Base-by-base conservation (phyloP, 306 rosid genomes). In the Begonia fuchsioides region DNA sequence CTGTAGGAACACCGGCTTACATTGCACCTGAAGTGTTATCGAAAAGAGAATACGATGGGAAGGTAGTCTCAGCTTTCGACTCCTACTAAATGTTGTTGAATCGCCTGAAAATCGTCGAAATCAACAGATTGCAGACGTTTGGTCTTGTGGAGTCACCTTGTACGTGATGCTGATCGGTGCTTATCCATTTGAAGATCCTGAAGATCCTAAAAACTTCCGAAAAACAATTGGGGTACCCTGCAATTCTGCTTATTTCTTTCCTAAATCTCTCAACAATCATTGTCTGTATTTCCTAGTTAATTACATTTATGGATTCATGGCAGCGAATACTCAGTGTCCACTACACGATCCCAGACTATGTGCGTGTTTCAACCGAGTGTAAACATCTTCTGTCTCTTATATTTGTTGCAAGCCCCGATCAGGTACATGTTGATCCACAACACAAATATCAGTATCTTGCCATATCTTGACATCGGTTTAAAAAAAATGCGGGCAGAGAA, bases 101-200 rank as follows among this genome's bases (percentile, higher is more conserved):
- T 26, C 8, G 35, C 8, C 35, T 26, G n/a, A 26, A 26, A 26
- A 26, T 26, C 35, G 1, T 26, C 35, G 35, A 26, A 26, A 26
- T 48, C 49, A 60, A 58, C 58, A 86, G 96, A 68, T 82, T 68
- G 90, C 96, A 65, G 96, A 86, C 70, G 90, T 86, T 67, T 86
- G 96, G 93, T 86, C 96, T 52, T 82, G 96, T 70, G 96, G 96
- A 45, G 96, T 86, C 61, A 82, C 96, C 62, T 74, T 86, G 62
- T 82, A 67, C 52, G 96, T 86, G 65, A 86, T 86, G 96, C 58
- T 82, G 49, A 69, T 70, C n/a, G 96, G 96, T 19, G 75, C 81
- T 46, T 86, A 86, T 72, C 96, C 93, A 18, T 86, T 86, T 68
- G 90, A 79, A 74, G 90, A 86, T 60, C 79, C 83, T 6, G 76